Percentiles rank a stretch among this genome's conserved stretches.
Conservation (phyloP, 768 basidiomycete species). For the Suillus subalutaceus region DNA sequence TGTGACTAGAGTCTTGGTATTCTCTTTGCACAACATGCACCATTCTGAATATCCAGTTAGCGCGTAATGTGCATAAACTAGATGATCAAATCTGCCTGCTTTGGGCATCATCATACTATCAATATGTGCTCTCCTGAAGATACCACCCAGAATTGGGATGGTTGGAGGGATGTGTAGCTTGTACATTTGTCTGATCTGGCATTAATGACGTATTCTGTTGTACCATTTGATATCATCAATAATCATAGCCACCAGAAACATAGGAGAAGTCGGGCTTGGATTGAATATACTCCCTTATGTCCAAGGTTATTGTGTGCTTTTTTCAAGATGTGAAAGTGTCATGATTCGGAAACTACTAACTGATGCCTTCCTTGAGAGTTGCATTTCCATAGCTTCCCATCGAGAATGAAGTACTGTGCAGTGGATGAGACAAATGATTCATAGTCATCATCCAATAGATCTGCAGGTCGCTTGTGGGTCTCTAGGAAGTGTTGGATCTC, state of each 20-base stretch:
- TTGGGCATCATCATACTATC: constrained; percentile 11
- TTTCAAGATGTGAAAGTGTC: neutral
- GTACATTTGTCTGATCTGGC: neutral
- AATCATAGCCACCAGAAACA: constrained; percentile 7
- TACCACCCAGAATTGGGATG: neutral
- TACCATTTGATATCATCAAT: constrained; percentile 4
- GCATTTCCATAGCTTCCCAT: neutral
- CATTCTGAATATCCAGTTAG: constrained; percentile 23
- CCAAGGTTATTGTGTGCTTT: neutral
- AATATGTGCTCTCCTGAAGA: neutral
- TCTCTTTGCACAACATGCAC: constrained; percentile 33
- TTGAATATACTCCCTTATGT: constrained; percentile 9
- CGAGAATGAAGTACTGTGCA: neutral
- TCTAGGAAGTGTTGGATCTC: no score
- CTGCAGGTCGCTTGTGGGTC: rapidly evolving
- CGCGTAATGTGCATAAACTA: constrained; percentile 16
- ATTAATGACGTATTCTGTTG: neutral
- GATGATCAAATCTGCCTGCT: constrained; percentile 11
- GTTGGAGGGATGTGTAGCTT: neutral
- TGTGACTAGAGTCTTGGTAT: rapidly evolving
- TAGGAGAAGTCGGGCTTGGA: rapidly evolving
- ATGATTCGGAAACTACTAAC: rapidly evolving
- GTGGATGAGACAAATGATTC: rapidly evolving
- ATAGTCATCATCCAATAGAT: no score
- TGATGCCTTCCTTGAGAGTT: neutral